These are phyloP conservation scores for Reutealis trisperma DNA, from an alignment of 345 rosid species.

Conservation along the genomic window DNA sequence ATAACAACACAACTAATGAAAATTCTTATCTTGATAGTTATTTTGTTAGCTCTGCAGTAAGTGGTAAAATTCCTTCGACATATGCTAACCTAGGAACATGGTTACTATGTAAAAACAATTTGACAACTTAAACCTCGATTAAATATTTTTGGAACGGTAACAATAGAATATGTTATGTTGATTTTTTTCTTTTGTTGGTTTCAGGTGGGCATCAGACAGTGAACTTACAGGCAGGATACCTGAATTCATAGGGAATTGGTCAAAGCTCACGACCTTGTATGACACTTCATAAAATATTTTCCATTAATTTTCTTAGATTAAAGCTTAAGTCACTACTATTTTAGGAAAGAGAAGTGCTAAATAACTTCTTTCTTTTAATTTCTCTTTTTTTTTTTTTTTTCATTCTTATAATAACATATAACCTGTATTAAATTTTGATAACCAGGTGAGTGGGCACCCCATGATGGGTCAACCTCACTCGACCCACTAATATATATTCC, in stretches of 20 bases:
- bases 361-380: too few species aligned
- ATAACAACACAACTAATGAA: neutral
- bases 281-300: too few species aligned
- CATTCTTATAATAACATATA: too few species aligned
- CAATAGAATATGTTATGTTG: neutral
- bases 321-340: neutral
- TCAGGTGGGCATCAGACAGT: conserved; percentile 66
- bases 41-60: conserved; percentile 54
- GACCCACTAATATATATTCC: too few species aligned
- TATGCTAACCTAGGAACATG: conserved; percentile 43
- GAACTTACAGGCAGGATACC: conserved; percentile 68
- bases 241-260: conserved; percentile 66
- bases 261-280: conserved; percentile 51
- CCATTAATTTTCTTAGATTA: neutral
- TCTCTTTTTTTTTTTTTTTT: too few species aligned
- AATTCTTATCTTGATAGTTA: conserved; percentile 39
- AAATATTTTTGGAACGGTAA: neutral
- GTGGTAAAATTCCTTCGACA: conserved; percentile 56
- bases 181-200: neutral
- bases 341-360: neutral
- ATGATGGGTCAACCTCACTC: too few species aligned
- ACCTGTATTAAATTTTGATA: too few species aligned
- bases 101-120: conserved; percentile 34
- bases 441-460: too few species aligned
- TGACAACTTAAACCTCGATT: neutral